phyloP scores from a whole-genome alignment of 345 rosid genomes.

The Eutrema heterophyllum region DNA sequence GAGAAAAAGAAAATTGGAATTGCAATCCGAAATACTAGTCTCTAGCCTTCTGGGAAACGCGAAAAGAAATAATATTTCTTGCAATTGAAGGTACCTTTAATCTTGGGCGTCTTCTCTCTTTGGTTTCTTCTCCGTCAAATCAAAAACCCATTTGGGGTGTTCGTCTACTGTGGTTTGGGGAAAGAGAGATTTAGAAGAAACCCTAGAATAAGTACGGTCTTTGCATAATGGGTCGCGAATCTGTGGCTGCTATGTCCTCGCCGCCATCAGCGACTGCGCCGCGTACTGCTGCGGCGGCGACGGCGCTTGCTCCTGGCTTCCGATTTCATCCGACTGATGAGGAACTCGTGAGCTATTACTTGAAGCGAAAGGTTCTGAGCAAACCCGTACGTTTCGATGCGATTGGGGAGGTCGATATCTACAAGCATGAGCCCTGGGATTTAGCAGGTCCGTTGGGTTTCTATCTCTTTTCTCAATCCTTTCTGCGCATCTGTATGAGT shows the following conservation, averaged over 20 bases:
- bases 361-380: conserved; percentile 72
- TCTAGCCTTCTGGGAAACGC: conserved; percentile 1
- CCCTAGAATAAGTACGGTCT: conserved; percentile 16
- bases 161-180: neutral
- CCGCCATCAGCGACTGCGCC: conserved; percentile 23
- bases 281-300: conserved; percentile 26
- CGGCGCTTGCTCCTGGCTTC: conserved; percentile 90
- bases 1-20: conserved; percentile 17
- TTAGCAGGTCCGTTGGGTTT: conserved; percentile 50
- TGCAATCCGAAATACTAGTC: conserved; percentile 6
- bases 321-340: conserved; percentile 96
- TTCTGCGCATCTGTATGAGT: conserved; percentile 8
- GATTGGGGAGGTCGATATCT: conserved; percentile 79
- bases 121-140: conserved; percentile 53
- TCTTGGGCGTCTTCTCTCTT: conserved; percentile 1
- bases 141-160: conserved; percentile 14
- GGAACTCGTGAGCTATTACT: conserved; percentile 76
- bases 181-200: neutral
- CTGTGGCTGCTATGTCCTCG: conserved; percentile 20
- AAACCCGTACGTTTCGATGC: conserved; percentile 74
- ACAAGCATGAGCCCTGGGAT: conserved; percentile 86
- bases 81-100: conserved; percentile 66
- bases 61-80: conserved; percentile 51
- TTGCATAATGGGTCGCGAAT: conserved; percentile 36
- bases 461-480: neutral